Evolutionary conservation across 2,329 filamentous ascomycete species (phyloP).

Genomic region (Daldinia sp.): DNA sequence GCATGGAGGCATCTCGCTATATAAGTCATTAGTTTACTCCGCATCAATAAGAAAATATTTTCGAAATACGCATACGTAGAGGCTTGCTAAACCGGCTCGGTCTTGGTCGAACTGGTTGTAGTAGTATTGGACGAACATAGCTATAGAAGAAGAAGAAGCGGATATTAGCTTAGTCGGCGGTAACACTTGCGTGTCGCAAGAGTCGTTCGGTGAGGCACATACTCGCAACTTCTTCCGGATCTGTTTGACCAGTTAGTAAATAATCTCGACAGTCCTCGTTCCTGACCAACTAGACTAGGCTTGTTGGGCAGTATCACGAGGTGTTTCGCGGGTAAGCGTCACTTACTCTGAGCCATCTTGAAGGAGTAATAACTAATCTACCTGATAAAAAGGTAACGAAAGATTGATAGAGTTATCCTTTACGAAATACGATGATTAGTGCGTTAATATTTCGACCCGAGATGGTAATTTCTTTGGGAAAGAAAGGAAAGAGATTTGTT

Average conservation of each 20-base stretch:
- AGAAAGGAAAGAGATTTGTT: slow-evolving; percentile 13
- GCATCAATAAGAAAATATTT: not conserved
- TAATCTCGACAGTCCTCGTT: slow-evolving; percentile 1
- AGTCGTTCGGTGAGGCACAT: slow-evolving; percentile 20
- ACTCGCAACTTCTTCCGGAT: slow-evolving; percentile 33
- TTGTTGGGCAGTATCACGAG: slow-evolving; percentile 5
- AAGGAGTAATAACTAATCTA: slow-evolving; percentile 10
- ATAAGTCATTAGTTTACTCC: slow-evolving; percentile 33
- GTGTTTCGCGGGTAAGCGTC: slow-evolving; percentile 8
- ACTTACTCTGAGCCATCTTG: slow-evolving; percentile 37
- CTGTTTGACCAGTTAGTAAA: slow-evolving; percentile 27
- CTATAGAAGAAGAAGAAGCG: slow-evolving; percentile 59
- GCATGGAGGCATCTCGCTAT: slow-evolving; percentile 86
- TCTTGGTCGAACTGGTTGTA: slow-evolving; percentile 87
- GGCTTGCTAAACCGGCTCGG: slow-evolving; percentile 71
- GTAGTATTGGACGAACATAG: slow-evolving; percentile 91
- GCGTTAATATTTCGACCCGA: not conserved
- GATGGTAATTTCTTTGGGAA: not conserved
- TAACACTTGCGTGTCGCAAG: slow-evolving; percentile 19
- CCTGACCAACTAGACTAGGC: not conserved
- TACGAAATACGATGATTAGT: not conserved
- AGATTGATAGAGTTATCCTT: not conserved
- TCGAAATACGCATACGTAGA: slow-evolving; percentile 79
- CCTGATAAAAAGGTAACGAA: not conserved
- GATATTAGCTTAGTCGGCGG: slow-evolving; percentile 33